Base-by-base conservation (phyloP, 495 filamentous ascomycete species). In the Trichoderma orchidacearum region DNA sequence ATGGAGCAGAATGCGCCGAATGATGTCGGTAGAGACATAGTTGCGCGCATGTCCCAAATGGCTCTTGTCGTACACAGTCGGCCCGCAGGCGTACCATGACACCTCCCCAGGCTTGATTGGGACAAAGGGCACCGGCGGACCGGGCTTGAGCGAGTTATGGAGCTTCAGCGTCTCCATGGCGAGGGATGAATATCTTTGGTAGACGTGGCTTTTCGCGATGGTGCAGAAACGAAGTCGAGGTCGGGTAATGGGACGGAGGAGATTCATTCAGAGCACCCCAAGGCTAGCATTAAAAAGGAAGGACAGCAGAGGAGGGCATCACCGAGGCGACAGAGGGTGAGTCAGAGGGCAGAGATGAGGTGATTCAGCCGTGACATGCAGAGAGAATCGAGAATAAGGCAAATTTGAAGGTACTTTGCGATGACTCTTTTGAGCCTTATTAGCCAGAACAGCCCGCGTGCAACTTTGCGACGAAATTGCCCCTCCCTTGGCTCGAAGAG, bases 21-120 rank as follows among this genome's bases (percentile, higher is more conserved):
- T 83, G 48, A 98, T 93, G 70, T 97, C 93, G 15, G 89, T 94
- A 30, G 82, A 86, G 54, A 96, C 87, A 85, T 96, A 96, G 72
- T 95, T 98, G 54, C 90, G 75, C 11, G 89, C 89, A 71, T 96
- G 91, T 23, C 91, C 92, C 35, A 96, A 69, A 79, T 96, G 89
- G 57, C 86, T 80, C 70, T 89, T 85, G 66, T 95, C 90, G 67
- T 95, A 97, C 17, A 94, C 89, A 9, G 92, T 97, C 51, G 92
- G 92, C 1, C 92, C 89, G 72, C 89, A 95, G 41, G 80, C 85
- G 71, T 95, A 95, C 90, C 90, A 95, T 3, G 80, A 85, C 2
- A 95, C 80, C 60, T 85, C 85, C 55, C 81, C 85, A 21, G 78
- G 72, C 64, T 91, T 83, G 38, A 85, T 72, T 9, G 90, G 91